Evolutionary conservation across 345 rosid genomes (phyloP), one percentile per base, ranked within the genome.

Genomic region (Microthlaspi erraticum): DNA sequence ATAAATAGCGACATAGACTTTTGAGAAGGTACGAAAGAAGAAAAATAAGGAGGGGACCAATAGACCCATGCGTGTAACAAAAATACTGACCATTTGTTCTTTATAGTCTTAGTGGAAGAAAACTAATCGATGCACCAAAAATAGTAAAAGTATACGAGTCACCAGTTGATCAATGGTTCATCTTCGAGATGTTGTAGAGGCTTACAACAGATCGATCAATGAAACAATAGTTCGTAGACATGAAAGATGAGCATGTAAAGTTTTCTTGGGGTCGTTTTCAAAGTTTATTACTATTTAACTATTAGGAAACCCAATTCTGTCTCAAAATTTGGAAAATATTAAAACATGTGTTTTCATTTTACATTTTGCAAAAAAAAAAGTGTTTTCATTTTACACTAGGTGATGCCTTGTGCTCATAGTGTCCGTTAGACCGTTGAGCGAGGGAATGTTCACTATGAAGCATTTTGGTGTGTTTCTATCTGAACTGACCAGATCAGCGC

Each of bases 51-150:
- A 72, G 76, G 76, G 70, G 76, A 72, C 76, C 70, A 44, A 54
- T 44, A 63, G 64, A 63, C 70, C 63, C 76, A 63, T 53, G 76
- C 76, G 76, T 72, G 76, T 63, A 63, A 71, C 45, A 17, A 41
- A 13, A 33, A 50, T 23, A 18, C 36, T 71, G 68, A 44, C 45
- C 49, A 48, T 72, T 61, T 52, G 54, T 52, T 71, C 54, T 61
- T 71, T 71, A 16, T 42, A 42, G 29, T 34, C 55, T 33, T 44
- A 53, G 57, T 72, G 76, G 70, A 63, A 63, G 70, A 43, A 54
- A 54, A 34, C 46, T 53, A 53, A 71, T 13, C 42, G 71, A 11
- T 54, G 33, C 63, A 42, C 72, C 72, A 54, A 54, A n/a, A 31
- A 17, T 11, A 54, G 33, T 44, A 7, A 53, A 67, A 71, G 55